Base-by-base conservation (phyloP, 768 basidiomycete species). In the Dioszegia aurantiaca region DNA sequence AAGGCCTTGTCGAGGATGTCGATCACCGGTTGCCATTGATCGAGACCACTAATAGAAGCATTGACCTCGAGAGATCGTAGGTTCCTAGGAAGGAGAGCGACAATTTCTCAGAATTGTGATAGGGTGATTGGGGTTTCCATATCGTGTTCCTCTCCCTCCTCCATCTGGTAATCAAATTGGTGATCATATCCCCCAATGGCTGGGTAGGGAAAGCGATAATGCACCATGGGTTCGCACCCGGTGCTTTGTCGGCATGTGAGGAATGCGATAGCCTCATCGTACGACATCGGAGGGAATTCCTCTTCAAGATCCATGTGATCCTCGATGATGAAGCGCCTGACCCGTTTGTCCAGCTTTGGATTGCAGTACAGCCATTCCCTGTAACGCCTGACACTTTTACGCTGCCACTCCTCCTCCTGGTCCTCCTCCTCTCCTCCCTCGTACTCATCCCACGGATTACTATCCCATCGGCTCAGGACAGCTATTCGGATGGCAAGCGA, bases 341-440 rank as follows among this genome's bases (percentile, higher is more conserved):
- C 16, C 16, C 19, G 12, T 21, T 21, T 21, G 17, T 41, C 40
- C 16, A 41, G 40, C 40, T 41, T n/a, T n/a, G 40, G 40, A 21
- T 41, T n/a, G 40, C 16, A 17, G 40, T 41, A 41, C 40, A 41
- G 17, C 40, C 40, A 41, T n/a, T 41, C 19, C 40, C 40, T 41
- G 40, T 41, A 41, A 8, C 16, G 5, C 6, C 17, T n/a, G 9
- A 41, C 19, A n/a, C 17, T 41, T n/a, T n/a, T 41, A n/a, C 6
- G 6, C 40, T 21, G 33, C 33, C 33, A 33, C 14, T 14, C 33
- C 14, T 33, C 40, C 4, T 41, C 40, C 6, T 41, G 5, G 6
- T 41, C 40, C 19, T 41, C 40, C 5, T 41, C 40, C 6, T 21
- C 19, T 10, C 19, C 40, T 21, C 19, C 40, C 40, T 41, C 40